Percentiles rank a stretch among this genome's conserved stretches.
Evolutionary conservation across 208 protist species (phyloP).

Genomic region (Porcisia hertigi): DNA sequence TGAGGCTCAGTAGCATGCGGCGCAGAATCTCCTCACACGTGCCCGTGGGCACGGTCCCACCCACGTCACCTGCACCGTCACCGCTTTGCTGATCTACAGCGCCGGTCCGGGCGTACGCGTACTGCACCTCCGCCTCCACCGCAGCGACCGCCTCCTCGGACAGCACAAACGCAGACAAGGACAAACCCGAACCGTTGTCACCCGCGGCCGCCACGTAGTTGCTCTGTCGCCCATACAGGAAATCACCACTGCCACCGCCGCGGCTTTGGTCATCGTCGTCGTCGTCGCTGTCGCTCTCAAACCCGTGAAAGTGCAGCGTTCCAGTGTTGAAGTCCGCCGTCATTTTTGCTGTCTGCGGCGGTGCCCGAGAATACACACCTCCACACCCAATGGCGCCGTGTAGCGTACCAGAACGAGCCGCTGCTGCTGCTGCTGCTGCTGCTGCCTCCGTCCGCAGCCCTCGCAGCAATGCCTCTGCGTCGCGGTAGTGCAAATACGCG

Average conservation of each 20-base stretch:
- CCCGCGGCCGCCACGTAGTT: not conserved
- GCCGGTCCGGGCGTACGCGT: slow-evolving; percentile 23
- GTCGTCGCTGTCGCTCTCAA: slow-evolving; percentile 54
- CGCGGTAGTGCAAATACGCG: slow-evolving; percentile 51
- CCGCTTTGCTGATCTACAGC: not conserved
- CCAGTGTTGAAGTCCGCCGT: slow-evolving; percentile 75
- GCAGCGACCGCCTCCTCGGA: slow-evolving; percentile 24
- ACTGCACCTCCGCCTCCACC: slow-evolving; percentile 35
- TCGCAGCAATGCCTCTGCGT: slow-evolving; percentile 47
- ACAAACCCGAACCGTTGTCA: not conserved
- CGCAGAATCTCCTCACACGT: slow-evolving; percentile 29
- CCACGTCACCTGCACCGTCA: not conserved
- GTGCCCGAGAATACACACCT: not conserved
- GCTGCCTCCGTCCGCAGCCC: slow-evolving; percentile 17
- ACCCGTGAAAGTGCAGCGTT: slow-evolving; percentile 70
- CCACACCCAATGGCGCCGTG: not conserved
- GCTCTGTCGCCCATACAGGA: not conserved
- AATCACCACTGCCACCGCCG: slow-evolving; percentile 3
- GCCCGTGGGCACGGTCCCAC: not conserved
- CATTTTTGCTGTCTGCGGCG: slow-evolving; percentile 31
- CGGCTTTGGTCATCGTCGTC: slow-evolving; percentile 14
- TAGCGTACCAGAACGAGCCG: not conserved
- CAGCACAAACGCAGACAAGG: not conserved
- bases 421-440: slow-evolving; percentile 8
- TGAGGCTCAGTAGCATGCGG: slow-evolving; percentile 31